Conservation (phyloP, 345 rosid species). For the Eutrema yunnanense region DNA sequence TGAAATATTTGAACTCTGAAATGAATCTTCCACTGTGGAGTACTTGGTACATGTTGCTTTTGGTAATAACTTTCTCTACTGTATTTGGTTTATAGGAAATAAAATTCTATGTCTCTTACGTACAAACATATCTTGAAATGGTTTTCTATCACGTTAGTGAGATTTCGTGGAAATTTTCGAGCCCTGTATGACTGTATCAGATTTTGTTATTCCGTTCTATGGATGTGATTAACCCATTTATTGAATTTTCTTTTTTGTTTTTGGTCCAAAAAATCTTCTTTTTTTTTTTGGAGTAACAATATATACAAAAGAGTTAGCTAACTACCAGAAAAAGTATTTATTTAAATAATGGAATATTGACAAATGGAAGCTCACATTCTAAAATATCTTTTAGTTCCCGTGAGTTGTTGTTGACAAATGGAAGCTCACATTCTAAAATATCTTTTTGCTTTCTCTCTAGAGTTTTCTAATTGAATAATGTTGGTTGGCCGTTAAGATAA, state of each 20-base stretch:
- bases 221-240: too few species aligned
- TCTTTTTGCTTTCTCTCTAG: slow-evolving; percentile 3
- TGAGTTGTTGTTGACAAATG: slow-evolving; percentile 22
- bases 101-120: neutral
- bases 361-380: slow-evolving; percentile 20
- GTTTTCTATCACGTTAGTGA: neutral
- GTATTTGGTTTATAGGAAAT: neutral
- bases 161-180: neutral
- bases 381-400: neutral
- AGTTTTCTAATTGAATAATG: slow-evolving; percentile 4
- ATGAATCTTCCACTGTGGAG: neutral
- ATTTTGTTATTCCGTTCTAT: too few species aligned
- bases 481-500: slow-evolving; percentile 18
- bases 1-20: neutral
- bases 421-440: slow-evolving; percentile 5
- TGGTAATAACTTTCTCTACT: neutral
- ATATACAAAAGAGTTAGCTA: too few species aligned
- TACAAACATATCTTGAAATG: neutral
- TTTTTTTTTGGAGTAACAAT: too few species aligned
- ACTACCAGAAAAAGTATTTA: too few species aligned
- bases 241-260: too few species aligned
- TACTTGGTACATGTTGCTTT: too few species aligned
- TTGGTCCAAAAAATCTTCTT: too few species aligned
- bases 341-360: neutral
- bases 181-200: neutral